A percentile compares a stretch with the other conserved stretches of the same genome.
Conservation (phyloP, 805 yeast species). For the Cyberlindnera petersonii region DNA sequence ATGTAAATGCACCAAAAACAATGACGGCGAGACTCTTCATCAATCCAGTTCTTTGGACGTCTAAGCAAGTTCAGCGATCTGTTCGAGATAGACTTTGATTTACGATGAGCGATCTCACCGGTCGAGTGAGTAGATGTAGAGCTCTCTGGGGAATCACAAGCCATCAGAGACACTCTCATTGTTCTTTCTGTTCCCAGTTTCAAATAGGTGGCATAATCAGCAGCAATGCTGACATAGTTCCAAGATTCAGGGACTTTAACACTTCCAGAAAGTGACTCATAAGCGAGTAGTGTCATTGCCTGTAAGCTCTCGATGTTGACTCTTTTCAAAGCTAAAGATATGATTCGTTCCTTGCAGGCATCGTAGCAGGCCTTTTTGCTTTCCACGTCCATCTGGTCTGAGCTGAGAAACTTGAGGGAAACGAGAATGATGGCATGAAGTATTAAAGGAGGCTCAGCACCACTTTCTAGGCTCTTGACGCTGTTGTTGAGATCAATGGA, state of each 20-base stretch:
- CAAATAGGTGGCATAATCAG: slow-evolving; percentile 24
- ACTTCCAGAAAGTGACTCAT: slow-evolving; percentile 22
- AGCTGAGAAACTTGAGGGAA: slow-evolving; percentile 20
- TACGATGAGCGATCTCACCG: slow-evolving; percentile 16
- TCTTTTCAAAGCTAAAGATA: slow-evolving; percentile 19
- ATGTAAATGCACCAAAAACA: slow-evolving; percentile 27
- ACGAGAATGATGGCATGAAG: slow-evolving; percentile 20
- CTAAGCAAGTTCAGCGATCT: slow-evolving; percentile 19
- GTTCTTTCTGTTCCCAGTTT: slow-evolving; percentile 20
- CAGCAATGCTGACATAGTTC: slow-evolving; percentile 27
- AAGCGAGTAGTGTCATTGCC: slow-evolving; percentile 21
- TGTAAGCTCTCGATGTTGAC: slow-evolving; percentile 24
- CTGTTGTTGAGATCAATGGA: slow-evolving; percentile 11
- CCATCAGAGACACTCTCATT: slow-evolving; percentile 6
- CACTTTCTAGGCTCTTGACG: slow-evolving; percentile 4
- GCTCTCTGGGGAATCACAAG: slow-evolving; percentile 22
- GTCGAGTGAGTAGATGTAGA: slow-evolving; percentile 15
- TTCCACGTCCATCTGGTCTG: slow-evolving; percentile 16
- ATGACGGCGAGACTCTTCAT: slow-evolving; percentile 26
- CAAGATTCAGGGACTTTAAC: slow-evolving; percentile 27
- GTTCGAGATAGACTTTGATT: slow-evolving; percentile 18
- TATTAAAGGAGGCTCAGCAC: slow-evolving; percentile 19
- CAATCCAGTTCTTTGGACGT: slow-evolving; percentile 23
- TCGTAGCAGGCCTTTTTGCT: slow-evolving; percentile 13
- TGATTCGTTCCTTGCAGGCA: slow-evolving; percentile 21